These are phyloP conservation scores for Decorospora gaudefroyi DNA, from an alignment of 2,329 filamentous ascomycete genomes.

Conservation along the genomic window DNA sequence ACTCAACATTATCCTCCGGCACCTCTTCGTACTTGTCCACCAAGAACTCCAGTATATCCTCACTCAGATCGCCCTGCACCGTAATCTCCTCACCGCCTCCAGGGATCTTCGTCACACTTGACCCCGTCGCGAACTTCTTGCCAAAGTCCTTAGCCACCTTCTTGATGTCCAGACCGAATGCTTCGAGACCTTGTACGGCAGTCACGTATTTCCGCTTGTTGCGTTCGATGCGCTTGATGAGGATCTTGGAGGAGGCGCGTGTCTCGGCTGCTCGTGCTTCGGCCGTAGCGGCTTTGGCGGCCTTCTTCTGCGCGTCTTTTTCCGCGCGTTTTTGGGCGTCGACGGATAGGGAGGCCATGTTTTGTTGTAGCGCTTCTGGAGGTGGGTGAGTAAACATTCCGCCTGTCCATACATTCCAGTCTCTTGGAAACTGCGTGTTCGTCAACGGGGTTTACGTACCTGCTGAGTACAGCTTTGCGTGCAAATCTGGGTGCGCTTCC, in stretches of 20 bases:
- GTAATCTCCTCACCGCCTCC: slow-evolving; percentile 94
- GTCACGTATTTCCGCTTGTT: slow-evolving; percentile 99
- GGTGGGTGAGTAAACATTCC: slow-evolving; percentile 9
- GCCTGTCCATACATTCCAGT: too few species aligned
- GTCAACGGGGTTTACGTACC: slow-evolving; percentile 58
- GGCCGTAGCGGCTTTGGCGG: slow-evolving; percentile 85
- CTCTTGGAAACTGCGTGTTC: too few species aligned
- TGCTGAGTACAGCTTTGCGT: slow-evolving; percentile 80
- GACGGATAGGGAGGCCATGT: slow-evolving; percentile 82
- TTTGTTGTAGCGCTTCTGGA: slow-evolving; percentile 71
- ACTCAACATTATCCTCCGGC: slow-evolving; percentile 92
- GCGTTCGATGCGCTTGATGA: slow-evolving; percentile 95
- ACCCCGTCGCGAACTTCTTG: slow-evolving; percentile 97
- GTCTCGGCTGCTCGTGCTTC: slow-evolving; percentile 83
- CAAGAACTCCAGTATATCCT: slow-evolving; percentile 91
- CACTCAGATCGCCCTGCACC: slow-evolving; percentile 94
- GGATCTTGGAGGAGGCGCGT: slow-evolving; percentile 79
- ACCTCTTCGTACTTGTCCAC: slow-evolving; percentile 86
- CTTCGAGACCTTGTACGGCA: slow-evolving; percentile 85
- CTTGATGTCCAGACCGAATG: slow-evolving; percentile 89
- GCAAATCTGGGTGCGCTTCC: slow-evolving; percentile 72
- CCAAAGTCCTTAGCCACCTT: slow-evolving; percentile 96
- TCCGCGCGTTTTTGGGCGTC: slow-evolving; percentile 93
- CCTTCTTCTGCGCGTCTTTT: slow-evolving; percentile 96
- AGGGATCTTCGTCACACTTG: slow-evolving; percentile 85